phyloP scores from a whole-genome alignment of 2,329 filamentous ascomycete species.

The Fusarium scirpi region DNA sequence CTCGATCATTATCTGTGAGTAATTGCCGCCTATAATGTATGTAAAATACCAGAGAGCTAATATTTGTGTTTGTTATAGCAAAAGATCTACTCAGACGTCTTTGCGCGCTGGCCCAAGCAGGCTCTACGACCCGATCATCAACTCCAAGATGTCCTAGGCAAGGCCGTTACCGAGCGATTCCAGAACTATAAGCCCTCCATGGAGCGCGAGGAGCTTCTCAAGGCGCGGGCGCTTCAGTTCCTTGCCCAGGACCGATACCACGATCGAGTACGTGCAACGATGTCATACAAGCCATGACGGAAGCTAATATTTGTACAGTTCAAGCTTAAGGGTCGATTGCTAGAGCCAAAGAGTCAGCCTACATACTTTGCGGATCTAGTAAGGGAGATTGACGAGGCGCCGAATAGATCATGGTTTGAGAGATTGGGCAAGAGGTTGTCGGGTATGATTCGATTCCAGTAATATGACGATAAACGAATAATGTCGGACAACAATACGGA shows the following conservation, averaged over 20 bases:
- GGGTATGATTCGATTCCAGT: conserved; percentile 70
- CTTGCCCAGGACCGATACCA: conserved; percentile 71
- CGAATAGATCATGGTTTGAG: conserved; percentile 66
- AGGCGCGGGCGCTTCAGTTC: conserved; percentile 70
- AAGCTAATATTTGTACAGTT: conserved; percentile 47
- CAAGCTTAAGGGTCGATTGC: conserved; percentile 60
- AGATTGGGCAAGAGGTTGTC: conserved; percentile 66
- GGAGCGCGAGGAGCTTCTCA: conserved; percentile 65
- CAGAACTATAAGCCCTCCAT: conserved; percentile 48
- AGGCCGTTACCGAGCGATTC: conserved; percentile 53
- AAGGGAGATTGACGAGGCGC: conserved; percentile 72
- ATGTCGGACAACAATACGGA: conserved; percentile 35
- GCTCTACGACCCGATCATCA: conserved; percentile 72
- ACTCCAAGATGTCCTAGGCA: conserved; percentile 67
- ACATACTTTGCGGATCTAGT: conserved; percentile 72
- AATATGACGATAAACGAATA: conserved; percentile 31
- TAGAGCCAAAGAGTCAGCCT: conserved; percentile 72
- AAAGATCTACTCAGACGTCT: conserved; percentile 54
- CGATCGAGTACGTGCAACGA: conserved; percentile 59
- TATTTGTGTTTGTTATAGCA: conserved; percentile 39
- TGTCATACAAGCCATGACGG: neutral
- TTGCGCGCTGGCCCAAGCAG: conserved; percentile 72
- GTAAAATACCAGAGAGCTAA: neutral
- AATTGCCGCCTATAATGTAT: neutral
- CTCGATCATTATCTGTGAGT: conserved; percentile 51